A percentile compares a stretch with the other conserved stretches of the same genome.
These are phyloP conservation scores for Bryum argenteum DNA, from an alignment of 225 moss, liverwort and hornwort genomes.

Conservation along the genomic window DNA sequence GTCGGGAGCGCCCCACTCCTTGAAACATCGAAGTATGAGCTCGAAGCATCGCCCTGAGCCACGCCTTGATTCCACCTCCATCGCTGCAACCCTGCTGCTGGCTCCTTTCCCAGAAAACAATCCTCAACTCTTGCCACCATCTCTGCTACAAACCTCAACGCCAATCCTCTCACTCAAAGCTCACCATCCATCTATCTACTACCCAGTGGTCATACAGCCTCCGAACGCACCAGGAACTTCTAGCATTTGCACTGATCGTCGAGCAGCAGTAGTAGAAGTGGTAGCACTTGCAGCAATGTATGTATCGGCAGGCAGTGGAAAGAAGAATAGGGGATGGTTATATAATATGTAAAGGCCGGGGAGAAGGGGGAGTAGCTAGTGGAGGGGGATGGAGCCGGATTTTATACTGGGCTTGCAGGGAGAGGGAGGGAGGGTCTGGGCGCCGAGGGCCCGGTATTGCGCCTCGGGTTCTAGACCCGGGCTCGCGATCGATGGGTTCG, in stretches of 20 bases:
- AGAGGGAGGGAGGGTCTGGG: background rate
- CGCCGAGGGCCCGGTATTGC: constrained; percentile 46
- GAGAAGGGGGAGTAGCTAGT: background rate
- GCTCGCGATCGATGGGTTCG: background rate
- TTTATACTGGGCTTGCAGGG: no score
- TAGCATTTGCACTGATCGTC: constrained; percentile 25
- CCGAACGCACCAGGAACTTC: constrained; percentile 33
- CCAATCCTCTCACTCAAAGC: constrained; percentile 24
- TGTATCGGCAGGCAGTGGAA: constrained; percentile 57
- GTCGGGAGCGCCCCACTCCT: constrained; percentile 42
- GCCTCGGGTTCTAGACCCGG: constrained; percentile 46
- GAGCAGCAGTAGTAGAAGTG: constrained; percentile 1
- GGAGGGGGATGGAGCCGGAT: no score
- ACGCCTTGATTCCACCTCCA: constrained; percentile 42
- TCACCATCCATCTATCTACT: constrained; percentile 31
- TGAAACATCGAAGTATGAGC: constrained; percentile 40
- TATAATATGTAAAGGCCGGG: constrained; percentile 26
- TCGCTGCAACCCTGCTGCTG: constrained; percentile 29
- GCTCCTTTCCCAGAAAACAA: constrained; percentile 47
- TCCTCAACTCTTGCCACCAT: constrained; percentile 61
- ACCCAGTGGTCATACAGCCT: constrained; percentile 42
- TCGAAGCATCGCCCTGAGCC: constrained; percentile 26
- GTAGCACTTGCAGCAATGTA: background rate
- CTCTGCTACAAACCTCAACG: constrained; percentile 22
- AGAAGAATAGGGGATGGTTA: constrained; percentile 24